A percentile compares a stretch with the other conserved stretches of the same genome.
Evolutionary conservation across 140 eudicot species (phyloP).

Genomic region (Oenanthe javanica): DNA sequence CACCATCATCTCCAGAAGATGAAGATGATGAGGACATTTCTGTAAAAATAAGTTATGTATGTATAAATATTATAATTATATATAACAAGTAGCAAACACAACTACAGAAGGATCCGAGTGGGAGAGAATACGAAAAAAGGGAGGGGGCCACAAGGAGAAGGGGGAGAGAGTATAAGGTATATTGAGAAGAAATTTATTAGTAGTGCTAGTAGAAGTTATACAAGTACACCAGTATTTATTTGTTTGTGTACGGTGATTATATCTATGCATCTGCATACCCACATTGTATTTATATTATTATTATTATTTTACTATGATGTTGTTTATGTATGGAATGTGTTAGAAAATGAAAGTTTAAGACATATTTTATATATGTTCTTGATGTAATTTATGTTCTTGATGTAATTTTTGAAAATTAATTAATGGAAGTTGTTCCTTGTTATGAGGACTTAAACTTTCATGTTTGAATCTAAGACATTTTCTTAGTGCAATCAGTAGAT

Average conservation of each 20-base stretch:
- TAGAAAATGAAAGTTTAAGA: no score
- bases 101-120: no score
- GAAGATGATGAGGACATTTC: constrained; percentile 32
- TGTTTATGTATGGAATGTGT: no score
- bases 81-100: neutral
- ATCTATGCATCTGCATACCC: neutral
- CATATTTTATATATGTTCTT: no score
- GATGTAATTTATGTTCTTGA: no score
- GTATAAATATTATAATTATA: neutral
- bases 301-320: no score
- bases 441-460: no score
- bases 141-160: neutral
- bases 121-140: neutral
- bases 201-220: neutral
- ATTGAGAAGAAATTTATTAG: neutral
- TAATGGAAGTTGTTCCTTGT: no score
- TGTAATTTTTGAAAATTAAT: no score
- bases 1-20: constrained; percentile 26
- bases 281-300: neutral
- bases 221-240: constrained; percentile 1
- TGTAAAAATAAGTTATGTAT: neutral
- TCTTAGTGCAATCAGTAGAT: no score
- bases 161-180: constrained; percentile 11
- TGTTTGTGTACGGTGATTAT: neutral
- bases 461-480: no score